Conservation (phyloP, 140 eudicot species). For the Oenanthe javanica region DNA sequence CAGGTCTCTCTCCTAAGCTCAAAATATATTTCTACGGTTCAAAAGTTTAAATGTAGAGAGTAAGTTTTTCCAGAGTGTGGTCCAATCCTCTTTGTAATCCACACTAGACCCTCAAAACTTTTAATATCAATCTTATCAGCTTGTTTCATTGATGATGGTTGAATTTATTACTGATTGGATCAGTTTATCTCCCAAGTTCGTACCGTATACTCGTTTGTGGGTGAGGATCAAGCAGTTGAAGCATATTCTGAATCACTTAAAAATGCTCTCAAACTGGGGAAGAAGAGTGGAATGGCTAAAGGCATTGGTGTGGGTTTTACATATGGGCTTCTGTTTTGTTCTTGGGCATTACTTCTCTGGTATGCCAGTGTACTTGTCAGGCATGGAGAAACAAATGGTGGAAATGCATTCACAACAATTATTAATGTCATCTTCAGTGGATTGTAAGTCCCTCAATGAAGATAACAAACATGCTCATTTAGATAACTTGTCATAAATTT, state of each 20-base stretch:
- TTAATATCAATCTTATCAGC: background rate
- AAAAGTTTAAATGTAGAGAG: background rate
- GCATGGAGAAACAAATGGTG: constrained; percentile 64
- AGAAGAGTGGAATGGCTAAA: constrained; percentile 69
- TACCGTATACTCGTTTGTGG: constrained; percentile 76
- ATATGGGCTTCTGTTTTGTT: constrained; percentile 57
- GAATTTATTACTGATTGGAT: constrained; percentile 13
- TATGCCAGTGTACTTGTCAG: constrained; percentile 70
- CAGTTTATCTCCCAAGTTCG: constrained; percentile 77
- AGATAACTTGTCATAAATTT: background rate
- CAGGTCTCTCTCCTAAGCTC: background rate
- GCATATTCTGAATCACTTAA: constrained; percentile 51
- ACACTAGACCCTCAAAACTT: background rate
- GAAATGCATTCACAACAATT: constrained; percentile 71
- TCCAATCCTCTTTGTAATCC: background rate
- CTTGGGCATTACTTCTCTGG: constrained; percentile 93
- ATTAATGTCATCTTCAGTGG: constrained; percentile 77
- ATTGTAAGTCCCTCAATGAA: constrained; percentile 43
- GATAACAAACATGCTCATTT: background rate
- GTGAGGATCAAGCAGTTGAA: constrained; percentile 61
- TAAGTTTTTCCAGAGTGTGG: background rate
- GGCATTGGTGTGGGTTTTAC: constrained; percentile 83
- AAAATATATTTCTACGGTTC: background rate
- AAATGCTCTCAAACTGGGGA: constrained; percentile 57
- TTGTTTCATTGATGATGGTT: background rate